These are phyloP conservation scores for Dactylellina drechsleri DNA, from an alignment of 2,329 filamentous ascomycete species.

Conservation along the genomic window DNA sequence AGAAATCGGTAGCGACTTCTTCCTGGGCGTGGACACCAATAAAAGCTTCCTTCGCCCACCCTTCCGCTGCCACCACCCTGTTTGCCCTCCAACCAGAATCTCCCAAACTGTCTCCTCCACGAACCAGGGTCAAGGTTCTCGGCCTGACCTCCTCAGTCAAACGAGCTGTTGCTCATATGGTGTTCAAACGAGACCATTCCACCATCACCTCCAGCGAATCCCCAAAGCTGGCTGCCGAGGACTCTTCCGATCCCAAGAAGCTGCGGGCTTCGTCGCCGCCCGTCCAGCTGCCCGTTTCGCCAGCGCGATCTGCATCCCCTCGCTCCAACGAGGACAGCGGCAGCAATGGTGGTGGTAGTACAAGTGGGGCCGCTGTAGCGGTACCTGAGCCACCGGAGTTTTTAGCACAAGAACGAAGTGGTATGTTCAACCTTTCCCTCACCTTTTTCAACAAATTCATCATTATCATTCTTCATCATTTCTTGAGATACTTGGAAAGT, in stretches of 20 bases:
- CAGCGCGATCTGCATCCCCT: constrained; percentile 35
- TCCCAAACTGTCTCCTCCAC: constrained; percentile 53
- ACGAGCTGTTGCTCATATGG: constrained; percentile 53
- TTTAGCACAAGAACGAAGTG: constrained; percentile 31
- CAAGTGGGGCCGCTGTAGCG: constrained; percentile 17
- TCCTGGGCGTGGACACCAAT: constrained; percentile 47
- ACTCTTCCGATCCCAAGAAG: constrained; percentile 50
- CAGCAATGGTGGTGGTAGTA: background rate
- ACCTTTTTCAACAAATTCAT: background rate
- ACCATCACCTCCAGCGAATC: constrained; percentile 48
- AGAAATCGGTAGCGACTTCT: constrained; percentile 19
- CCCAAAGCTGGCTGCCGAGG: constrained; percentile 35
- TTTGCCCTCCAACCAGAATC: constrained; percentile 49
- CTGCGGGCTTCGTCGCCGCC: constrained; percentile 51
- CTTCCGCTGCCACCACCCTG: constrained; percentile 44
- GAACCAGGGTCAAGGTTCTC: constrained; percentile 53
- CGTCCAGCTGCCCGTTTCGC: constrained; percentile 34
- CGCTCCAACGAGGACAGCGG: constrained; percentile 19
- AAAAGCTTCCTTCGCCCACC: constrained; percentile 46
- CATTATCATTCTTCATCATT: background rate
- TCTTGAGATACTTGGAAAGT: background rate
- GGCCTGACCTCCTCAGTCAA: constrained; percentile 55
- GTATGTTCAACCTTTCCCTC: constrained; percentile 19
- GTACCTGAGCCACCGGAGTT: constrained; percentile 39
- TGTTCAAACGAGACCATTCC: constrained; percentile 54